phyloP scores from a whole-genome alignment of 306 rosid genomes.

The Quercus glauca region DNA sequence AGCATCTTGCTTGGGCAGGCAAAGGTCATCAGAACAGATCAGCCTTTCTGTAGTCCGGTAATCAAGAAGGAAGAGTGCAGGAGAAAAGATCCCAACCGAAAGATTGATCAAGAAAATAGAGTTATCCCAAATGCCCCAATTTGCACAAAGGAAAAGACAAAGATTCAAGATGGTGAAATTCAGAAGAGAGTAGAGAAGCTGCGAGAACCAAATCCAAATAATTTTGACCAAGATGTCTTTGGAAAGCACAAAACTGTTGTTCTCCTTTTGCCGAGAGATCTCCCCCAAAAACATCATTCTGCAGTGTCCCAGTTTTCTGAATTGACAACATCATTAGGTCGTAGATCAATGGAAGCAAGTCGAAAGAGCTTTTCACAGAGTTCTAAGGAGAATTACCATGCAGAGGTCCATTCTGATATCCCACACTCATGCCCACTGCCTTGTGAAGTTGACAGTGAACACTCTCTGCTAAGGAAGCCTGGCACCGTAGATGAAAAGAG shows the following conservation, averaged over 20 bases:
- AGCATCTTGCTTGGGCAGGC: conserved; percentile 23
- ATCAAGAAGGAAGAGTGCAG: conserved; percentile 32
- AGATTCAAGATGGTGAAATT: conserved; percentile 33
- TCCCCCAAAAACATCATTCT: conserved; percentile 31
- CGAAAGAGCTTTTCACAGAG: conserved; percentile 36
- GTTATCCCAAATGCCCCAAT: conserved; percentile 15
- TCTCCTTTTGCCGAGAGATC: conserved; percentile 50
- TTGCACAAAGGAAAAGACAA: conserved; percentile 16
- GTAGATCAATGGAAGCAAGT: conserved; percentile 37
- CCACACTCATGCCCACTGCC: conserved; percentile 41
- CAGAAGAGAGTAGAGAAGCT: conserved; percentile 38
- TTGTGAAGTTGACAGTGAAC: conserved; percentile 37
- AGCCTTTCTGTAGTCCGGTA: conserved; percentile 28
- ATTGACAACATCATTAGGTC: conserved; percentile 31
- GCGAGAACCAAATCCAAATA: conserved; percentile 25
- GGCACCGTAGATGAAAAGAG: conserved; percentile 27
- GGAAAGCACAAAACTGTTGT: conserved; percentile 48
- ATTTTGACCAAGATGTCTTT: conserved; percentile 26
- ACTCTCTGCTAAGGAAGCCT: conserved; percentile 31
- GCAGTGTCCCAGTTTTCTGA: conserved; percentile 35
- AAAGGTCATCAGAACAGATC: conserved; percentile 36
- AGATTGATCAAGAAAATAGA: conserved; percentile 33
- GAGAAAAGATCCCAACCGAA: conserved; percentile 26
- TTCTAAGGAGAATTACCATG: conserved; percentile 29
- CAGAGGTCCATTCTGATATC: conserved; percentile 29